These are phyloP conservation scores for Hypoxylon intermedium DNA, from an alignment of 495 filamentous ascomycete genomes.

Conservation along the genomic window DNA sequence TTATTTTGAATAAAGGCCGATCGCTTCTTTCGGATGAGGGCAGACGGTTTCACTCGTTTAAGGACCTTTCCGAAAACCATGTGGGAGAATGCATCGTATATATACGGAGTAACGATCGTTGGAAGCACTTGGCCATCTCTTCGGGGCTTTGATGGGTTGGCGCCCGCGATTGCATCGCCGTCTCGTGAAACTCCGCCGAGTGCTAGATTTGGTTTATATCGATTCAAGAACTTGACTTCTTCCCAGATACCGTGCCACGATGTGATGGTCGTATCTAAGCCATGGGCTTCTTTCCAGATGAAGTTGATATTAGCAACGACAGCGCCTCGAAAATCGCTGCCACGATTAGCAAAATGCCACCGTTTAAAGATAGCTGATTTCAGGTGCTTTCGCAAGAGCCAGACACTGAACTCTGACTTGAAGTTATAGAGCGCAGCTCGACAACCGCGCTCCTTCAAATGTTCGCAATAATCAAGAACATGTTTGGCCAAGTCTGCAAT, in stretches of 20 bases:
- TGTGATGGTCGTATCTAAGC: slow-evolving; percentile 39
- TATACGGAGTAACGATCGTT: slow-evolving; percentile 73
- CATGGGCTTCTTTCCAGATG: slow-evolving; percentile 67
- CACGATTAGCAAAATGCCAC: slow-evolving; percentile 59
- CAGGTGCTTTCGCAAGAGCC: slow-evolving; percentile 56
- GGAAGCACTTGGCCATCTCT: slow-evolving; percentile 26
- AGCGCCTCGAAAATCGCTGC: slow-evolving; percentile 63
- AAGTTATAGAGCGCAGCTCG: slow-evolving; percentile 61
- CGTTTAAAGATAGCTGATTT: slow-evolving; percentile 42
- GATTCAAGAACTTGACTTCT: slow-evolving; percentile 16
- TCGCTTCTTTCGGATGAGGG: slow-evolving; percentile 12
- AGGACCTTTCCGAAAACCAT: slow-evolving; percentile 64
- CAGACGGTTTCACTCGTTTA: slow-evolving; percentile 26
- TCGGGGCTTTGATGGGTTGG: background rate
- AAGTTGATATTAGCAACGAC: slow-evolving; percentile 65
- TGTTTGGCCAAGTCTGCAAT: slow-evolving; percentile 71
- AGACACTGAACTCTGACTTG: slow-evolving; percentile 57
- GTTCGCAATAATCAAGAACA: slow-evolving; percentile 66
- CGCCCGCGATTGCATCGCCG: background rate
- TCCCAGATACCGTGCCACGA: slow-evolving; percentile 28
- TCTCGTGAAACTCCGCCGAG: background rate
- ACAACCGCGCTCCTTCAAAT: slow-evolving; percentile 34
- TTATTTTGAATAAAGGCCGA: slow-evolving; percentile 14
- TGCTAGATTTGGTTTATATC: slow-evolving; percentile 30
- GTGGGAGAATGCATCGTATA: slow-evolving; percentile 67